Base-by-base conservation (phyloP, 768 basidiomycete genomes). In the Termitomyces eurrhizus region DNA sequence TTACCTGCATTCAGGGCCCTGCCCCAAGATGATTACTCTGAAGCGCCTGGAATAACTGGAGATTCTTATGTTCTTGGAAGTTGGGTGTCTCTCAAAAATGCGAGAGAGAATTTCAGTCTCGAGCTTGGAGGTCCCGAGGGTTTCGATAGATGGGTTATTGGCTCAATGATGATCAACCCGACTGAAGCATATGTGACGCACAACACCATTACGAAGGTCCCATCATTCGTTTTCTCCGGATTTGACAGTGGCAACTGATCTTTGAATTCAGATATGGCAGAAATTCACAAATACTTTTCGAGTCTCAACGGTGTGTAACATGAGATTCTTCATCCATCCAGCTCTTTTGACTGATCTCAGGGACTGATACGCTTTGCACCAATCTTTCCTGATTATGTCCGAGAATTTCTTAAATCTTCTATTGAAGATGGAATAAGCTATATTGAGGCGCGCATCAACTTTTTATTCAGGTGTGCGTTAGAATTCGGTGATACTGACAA, bases 361-460 rank as follows among this genome's bases (percentile, higher is more conserved):
- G 77, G 77, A 13, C 61, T 84, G 8, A 74, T 79, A 62, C 73
- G 72, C 49, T 89, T 81, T 63, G 73, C 74, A 13, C 89, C 89
- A 1, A 74, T 91, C 26, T 89, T 80, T 69, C 65, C 70, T 16
- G 77, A 81, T 59, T 90, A 89, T 68, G 75, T 91, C 52, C 77
- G 81, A 32, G 77, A 85, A 60, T 88, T 90, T 69, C 75, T 93
- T 59, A 69, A 77, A 33, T 76, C 83, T 36, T 86, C 82, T 1
- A 79, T 90, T 16, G 83, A 80, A 35, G 90, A 93, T 66, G 88
- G 89, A 0, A 83, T 92, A 42, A 86, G 78, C 2, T 92, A 92
- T 67, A 70, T 85, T 12, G 90, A 92, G 73, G 77, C 81, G 12
- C 81, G 89, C 37, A 77, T 90, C 49, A 86, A 87, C 69, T 91